phyloP scores from a whole-genome alignment of 495 filamentous ascomycete species.

The Trichoderma gamsii region DNA sequence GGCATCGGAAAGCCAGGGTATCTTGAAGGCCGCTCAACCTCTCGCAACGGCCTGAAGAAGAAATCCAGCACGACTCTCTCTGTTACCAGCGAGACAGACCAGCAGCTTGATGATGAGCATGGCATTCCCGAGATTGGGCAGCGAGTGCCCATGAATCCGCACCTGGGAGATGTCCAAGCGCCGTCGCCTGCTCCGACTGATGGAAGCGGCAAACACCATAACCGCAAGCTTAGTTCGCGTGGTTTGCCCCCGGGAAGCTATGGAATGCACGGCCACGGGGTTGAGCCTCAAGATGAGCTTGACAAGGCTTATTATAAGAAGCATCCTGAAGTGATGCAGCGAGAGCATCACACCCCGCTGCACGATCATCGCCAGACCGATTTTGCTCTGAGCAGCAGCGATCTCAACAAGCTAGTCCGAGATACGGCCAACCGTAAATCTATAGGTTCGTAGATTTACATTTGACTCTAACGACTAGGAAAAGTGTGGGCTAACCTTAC shows the following conservation, averaged over 20 bases:
- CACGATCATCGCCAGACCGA: constrained; percentile 64
- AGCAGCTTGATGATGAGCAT: constrained; percentile 58
- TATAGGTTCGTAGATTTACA: constrained; percentile 45
- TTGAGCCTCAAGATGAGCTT: constrained; percentile 61
- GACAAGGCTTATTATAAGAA: constrained; percentile 86
- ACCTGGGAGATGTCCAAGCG: constrained; percentile 94
- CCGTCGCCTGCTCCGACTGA: constrained; percentile 73
- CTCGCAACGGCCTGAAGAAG: constrained; percentile 49
- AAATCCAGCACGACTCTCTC: constrained; percentile 54
- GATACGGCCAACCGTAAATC: constrained; percentile 60
- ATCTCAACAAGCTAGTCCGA: constrained; percentile 84
- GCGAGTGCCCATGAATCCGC: constrained; percentile 87
- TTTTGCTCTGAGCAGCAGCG: constrained; percentile 84
- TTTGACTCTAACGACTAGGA: constrained; percentile 15
- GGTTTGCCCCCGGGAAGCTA: constrained; percentile 68
- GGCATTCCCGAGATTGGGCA: constrained; percentile 88
- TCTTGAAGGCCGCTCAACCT: constrained; percentile 25
- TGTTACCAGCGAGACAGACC: constrained; percentile 35
- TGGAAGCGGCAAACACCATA: constrained; percentile 55
- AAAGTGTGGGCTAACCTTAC: constrained; percentile 27
- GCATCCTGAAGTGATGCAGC: constrained; percentile 72
- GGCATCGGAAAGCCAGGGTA: constrained; percentile 66
- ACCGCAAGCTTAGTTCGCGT: constrained; percentile 48
- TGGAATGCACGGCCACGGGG: constrained; percentile 78
- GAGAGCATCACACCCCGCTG: constrained; percentile 50